These are phyloP conservation scores for Veloboletus limbatus DNA, from an alignment of 1,284 basidiomycete species.

Conservation along the genomic window DNA sequence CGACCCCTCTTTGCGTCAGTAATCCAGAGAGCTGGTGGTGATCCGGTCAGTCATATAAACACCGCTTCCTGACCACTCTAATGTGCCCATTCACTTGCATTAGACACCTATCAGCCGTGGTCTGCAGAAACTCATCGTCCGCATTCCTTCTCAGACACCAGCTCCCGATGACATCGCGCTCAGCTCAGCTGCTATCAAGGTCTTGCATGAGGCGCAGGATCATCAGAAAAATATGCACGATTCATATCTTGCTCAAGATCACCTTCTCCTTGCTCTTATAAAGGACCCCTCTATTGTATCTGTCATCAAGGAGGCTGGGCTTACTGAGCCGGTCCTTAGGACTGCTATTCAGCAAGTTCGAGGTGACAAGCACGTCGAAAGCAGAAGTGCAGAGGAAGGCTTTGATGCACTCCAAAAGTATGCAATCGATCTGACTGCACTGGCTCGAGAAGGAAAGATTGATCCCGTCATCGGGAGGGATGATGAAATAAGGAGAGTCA, in stretches of 20 bases:
- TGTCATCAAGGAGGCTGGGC: constrained; percentile 71
- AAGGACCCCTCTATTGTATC: constrained; percentile 64
- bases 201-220: constrained; percentile 77
- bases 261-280: constrained; percentile 66
- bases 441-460: constrained; percentile 88
- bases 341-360: constrained; percentile 79
- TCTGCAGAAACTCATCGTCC: constrained; percentile 68
- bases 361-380: constrained; percentile 81
- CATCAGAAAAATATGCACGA: constrained; percentile 90
- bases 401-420: constrained; percentile 85
- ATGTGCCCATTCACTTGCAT: constrained; percentile 32
- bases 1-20: constrained; percentile 70
- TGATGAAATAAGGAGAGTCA: constrained; percentile 74
- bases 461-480: constrained; percentile 92
- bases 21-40: constrained; percentile 75
- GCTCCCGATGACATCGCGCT: constrained; percentile 78
- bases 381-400: constrained; percentile 80
- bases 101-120: constrained; percentile 59
- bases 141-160: constrained; percentile 81
- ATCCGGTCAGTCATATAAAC: constrained; percentile 45
- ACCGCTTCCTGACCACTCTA: constrained; percentile 8
- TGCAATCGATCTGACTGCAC: constrained; percentile 81
- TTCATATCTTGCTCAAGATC: constrained; percentile 91
- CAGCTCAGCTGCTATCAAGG: constrained; percentile 59
- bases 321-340: constrained; percentile 73